Conservation (phyloP, 2,329 filamentous ascomycete genomes). For the Talaromyces sp. region DNA sequence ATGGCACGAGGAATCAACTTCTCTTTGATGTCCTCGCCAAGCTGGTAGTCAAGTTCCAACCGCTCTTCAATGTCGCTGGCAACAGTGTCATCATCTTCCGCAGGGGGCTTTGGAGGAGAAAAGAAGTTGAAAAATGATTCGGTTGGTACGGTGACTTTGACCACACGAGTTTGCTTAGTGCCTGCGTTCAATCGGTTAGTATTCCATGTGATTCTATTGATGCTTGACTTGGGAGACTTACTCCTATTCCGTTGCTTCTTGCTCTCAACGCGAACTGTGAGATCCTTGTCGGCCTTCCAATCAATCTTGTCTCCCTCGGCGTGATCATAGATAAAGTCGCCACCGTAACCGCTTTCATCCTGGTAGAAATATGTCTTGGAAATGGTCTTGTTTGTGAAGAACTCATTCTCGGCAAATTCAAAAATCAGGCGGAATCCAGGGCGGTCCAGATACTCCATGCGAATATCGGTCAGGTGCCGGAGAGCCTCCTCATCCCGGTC, state of each 20-base stretch:
- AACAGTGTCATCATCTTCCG: slow-evolving; percentile 62
- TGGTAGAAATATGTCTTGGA: slow-evolving; percentile 99
- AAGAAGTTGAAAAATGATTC: slow-evolving; percentile 99
- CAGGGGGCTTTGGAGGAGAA: slow-evolving; percentile 82
- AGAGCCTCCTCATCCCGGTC: slow-evolving; percentile 93
- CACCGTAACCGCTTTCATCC: slow-evolving; percentile 96
- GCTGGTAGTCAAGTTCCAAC: slow-evolving; percentile 95
- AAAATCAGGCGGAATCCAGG: slow-evolving; percentile 98
- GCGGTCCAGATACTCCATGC: slow-evolving; percentile 98
- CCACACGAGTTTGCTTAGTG: slow-evolving; percentile 97
- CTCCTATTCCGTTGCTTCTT: slow-evolving; percentile 99
- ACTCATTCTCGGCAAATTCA: slow-evolving; percentile 91
- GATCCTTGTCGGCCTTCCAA: slow-evolving; percentile 88
- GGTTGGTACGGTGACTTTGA: slow-evolving; percentile 98
- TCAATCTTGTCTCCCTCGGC: slow-evolving; percentile 97
- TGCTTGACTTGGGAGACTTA: slow-evolving; percentile 43
- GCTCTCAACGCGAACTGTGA: slow-evolving; percentile 92
- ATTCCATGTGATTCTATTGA: slow-evolving; percentile 1
- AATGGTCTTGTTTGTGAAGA: slow-evolving; percentile 94
- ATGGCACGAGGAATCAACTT: slow-evolving; percentile 98
- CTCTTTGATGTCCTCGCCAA: slow-evolving; percentile 99
- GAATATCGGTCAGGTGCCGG: slow-evolving; percentile 83
- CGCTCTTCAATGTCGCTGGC: slow-evolving; percentile 93
- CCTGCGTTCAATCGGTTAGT: slow-evolving; percentile 49
- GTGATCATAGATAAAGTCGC: slow-evolving; percentile 99